A percentile compares a stretch with the other conserved stretches of the same genome.
Evolutionary conservation across 2,329 filamentous ascomycete genomes (phyloP).

Genomic region (Epichloe elymi): DNA sequence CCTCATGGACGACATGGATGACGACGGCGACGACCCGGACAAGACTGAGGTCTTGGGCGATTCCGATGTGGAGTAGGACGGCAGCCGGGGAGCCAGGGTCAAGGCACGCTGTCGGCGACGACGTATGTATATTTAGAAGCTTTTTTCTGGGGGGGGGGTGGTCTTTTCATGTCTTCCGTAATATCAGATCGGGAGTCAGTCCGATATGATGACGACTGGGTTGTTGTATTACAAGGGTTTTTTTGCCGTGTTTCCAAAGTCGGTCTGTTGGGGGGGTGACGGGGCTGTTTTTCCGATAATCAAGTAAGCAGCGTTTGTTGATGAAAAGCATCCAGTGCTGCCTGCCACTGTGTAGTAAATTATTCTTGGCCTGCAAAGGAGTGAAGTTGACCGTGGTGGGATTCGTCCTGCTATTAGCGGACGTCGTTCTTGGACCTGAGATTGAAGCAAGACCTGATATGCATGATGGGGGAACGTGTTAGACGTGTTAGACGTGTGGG

Average conservation of each 20-base stretch:
- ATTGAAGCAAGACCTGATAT: too few species aligned
- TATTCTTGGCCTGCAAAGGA: too few species aligned
- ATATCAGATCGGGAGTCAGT: not conserved
- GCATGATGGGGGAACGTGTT: too few species aligned
- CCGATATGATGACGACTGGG: too few species aligned
- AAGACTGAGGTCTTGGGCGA: constrained; percentile 25
- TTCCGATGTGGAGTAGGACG: constrained; percentile 20
- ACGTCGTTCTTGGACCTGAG: too few species aligned
- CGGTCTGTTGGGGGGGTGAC: not conserved
- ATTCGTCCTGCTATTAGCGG: too few species aligned
- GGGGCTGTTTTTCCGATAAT: too few species aligned
- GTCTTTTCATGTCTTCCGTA: not conserved
- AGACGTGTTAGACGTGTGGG: too few species aligned
- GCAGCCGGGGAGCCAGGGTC: not conserved
- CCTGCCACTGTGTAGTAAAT: too few species aligned
- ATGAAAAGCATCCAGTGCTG: too few species aligned
- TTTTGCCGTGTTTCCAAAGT: not conserved
- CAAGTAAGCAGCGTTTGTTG: too few species aligned
- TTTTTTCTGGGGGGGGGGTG: not conserved
- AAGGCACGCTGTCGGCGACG: not conserved
- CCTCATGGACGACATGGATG: constrained; percentile 28
- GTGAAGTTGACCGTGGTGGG: too few species aligned
- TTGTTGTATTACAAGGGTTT: not conserved
- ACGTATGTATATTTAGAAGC: not conserved
- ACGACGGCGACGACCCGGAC: constrained; percentile 32